Conservation (phyloP, 305 asterid species). For the Rubia tinctorum region DNA sequence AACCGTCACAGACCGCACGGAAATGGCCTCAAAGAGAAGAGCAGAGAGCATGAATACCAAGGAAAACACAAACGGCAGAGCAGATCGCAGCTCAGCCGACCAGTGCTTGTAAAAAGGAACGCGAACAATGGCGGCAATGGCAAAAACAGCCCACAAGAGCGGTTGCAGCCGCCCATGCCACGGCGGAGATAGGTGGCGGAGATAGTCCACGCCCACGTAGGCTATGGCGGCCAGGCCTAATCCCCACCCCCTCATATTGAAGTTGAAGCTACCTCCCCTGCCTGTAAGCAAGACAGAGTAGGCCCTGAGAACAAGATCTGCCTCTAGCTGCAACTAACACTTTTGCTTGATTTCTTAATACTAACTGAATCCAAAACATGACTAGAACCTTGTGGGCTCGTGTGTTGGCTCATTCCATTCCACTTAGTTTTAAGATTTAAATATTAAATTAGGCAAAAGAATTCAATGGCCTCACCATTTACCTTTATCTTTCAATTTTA, state of each 20-base stretch:
- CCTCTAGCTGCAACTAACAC: neutral
- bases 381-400: neutral
- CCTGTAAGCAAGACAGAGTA: neutral
- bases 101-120: slow-evolving; percentile 77
- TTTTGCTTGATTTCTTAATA: neutral
- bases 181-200: slow-evolving; percentile 73
- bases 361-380: too few relatives aligned
- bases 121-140: slow-evolving; percentile 64
- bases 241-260: slow-evolving; percentile 27
- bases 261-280: slow-evolving; percentile 11
- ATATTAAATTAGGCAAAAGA: too few relatives aligned
- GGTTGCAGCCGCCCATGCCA: slow-evolving; percentile 94
- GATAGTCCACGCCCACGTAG: slow-evolving; percentile 72
- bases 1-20: slow-evolving; percentile 94
- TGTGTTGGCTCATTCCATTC: neutral
- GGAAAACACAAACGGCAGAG: slow-evolving; percentile 72
- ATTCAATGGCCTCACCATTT: too few relatives aligned
- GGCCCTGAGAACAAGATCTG: neutral
- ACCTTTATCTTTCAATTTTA: too few relatives aligned
- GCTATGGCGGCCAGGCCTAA: slow-evolving; percentile 81
- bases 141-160: slow-evolving; percentile 59
- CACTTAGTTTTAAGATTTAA: too few relatives aligned
- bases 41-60: slow-evolving; percentile 70
- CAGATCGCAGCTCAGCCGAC: slow-evolving; percentile 77
- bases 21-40: slow-evolving; percentile 67